These are phyloP conservation scores for Lasiodiplodia sp. DNA, from an alignment of 2,329 filamentous ascomycete species.

Conservation along the genomic window DNA sequence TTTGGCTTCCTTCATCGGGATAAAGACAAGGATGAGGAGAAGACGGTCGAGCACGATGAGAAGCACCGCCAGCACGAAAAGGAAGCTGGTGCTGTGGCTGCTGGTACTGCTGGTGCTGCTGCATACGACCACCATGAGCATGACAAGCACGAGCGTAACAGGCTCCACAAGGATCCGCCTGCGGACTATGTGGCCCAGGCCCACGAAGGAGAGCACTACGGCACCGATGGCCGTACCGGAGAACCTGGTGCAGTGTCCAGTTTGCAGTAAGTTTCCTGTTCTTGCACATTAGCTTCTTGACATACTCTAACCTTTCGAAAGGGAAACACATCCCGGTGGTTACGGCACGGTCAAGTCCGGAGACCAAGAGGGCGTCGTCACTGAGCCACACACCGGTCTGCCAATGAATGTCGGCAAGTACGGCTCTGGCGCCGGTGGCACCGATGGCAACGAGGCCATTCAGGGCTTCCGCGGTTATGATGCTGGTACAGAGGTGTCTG, in stretches of 20 bases:
- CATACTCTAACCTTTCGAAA: neutral
- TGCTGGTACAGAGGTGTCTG: neutral
- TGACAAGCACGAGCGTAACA: conserved; percentile 43
- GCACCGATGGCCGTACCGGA: conserved; percentile 1
- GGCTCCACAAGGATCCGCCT: conserved; percentile 53
- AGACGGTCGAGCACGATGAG: conserved; percentile 8
- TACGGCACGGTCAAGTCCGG: conserved; percentile 28
- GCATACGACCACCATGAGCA: conserved; percentile 35
- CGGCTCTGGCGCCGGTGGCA: conserved; percentile 46
- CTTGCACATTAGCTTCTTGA: no score
- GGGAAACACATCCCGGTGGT: neutral
- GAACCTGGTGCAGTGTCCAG: conserved; percentile 7
- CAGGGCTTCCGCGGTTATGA: conserved; percentile 36
- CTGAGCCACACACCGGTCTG: conserved; percentile 50
- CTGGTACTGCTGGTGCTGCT: conserved; percentile 34
- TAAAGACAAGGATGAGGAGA: conserved; percentile 43
- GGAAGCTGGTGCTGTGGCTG: conserved; percentile 36
- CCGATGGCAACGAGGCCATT: conserved; percentile 44
- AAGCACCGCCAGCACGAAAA: conserved; percentile 38
- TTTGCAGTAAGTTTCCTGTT: conserved; percentile 3
- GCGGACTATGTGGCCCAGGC: conserved; percentile 33
- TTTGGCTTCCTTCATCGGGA: conserved; percentile 52
- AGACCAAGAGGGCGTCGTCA: conserved; percentile 38
- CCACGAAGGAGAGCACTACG: conserved; percentile 24
- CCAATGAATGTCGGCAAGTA: conserved; percentile 51